phyloP scores from a whole-genome alignment of 2,329 filamentous ascomycete species.

The Aureobasidium subglaciale region DNA sequence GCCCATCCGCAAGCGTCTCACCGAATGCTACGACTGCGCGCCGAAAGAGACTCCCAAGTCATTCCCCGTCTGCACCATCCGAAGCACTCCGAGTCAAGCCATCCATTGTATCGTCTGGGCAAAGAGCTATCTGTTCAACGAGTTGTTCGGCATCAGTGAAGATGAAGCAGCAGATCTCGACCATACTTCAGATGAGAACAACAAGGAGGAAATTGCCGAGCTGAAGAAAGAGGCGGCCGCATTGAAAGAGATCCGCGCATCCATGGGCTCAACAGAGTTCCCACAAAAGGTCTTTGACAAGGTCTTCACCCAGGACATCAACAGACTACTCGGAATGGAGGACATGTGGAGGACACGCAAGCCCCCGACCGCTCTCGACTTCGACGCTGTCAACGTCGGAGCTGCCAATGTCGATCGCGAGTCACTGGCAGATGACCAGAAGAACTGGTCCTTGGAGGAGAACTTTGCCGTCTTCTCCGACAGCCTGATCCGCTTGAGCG shows the following conservation, averaged over 20 bases:
- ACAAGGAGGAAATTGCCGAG: constrained; percentile 81
- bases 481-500: constrained; percentile 70
- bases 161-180: constrained; percentile 76
- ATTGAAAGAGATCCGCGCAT: constrained; percentile 71
- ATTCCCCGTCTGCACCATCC: constrained; percentile 93
- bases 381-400: constrained; percentile 44
- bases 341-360: constrained; percentile 91
- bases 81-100: constrained; percentile 89
- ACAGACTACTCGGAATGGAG: constrained; percentile 75
- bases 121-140: constrained; percentile 91
- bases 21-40: constrained; percentile 94
- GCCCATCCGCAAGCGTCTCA: constrained; percentile 78
- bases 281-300: constrained; percentile 80
- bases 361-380: constrained; percentile 66
- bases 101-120: constrained; percentile 99
- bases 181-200: constrained; percentile 71
- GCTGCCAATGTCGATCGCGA: constrained; percentile 29
- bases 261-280: constrained; percentile 73
- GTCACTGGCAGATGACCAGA: constrained; percentile 55
- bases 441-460: constrained; percentile 72
- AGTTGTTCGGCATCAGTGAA: constrained; percentile 88
- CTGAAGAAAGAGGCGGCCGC: constrained; percentile 76
- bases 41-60: constrained; percentile 85
- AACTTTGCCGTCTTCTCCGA: constrained; percentile 82
- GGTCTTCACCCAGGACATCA: constrained; percentile 80